Evolutionary conservation across 768 basidiomycete species (phyloP), one percentile per base, ranked within the genome.

Genomic region (Leucogyrophana mollusca): DNA sequence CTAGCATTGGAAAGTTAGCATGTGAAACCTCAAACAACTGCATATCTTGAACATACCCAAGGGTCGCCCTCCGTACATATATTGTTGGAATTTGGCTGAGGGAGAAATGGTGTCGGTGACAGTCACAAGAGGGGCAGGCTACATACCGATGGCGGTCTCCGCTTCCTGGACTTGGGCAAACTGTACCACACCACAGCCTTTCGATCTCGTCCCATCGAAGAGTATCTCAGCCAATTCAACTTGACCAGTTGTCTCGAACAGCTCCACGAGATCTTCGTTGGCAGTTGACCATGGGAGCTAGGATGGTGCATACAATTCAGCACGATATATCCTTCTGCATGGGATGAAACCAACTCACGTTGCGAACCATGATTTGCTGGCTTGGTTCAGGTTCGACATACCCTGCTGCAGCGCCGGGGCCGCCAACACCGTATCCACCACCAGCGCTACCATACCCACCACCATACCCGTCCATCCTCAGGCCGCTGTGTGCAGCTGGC

Each of bases 281-380:
- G 95, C 94, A 36, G 95, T 99, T 9, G 95, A 97, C 94, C 94
- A 99, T 1, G 95, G 95, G 14, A 99, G 70, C 95, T 98, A 53
- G 8, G n/a, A n/a, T n/a, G n/a, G n/a, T n/a, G n/a, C n/a, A 42
- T 3, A 18, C 25, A 10, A 17, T 46, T 38, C 13, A 47, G 37
- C 30, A 38, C 27, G 9, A 14, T 45, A 18, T 41, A 23, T 27
- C 30, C 18, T n/a, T n/a, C 10, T 17, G 10, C 20, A 27, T 21
- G 40, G n/a, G 24, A 49, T 49, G 2, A 4, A 27, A 32, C 2
- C 2, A 10, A 85, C 95, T 66, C 65, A 96, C 95, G 66, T 99
- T 99, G 69, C 92, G 86, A 57, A 98, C 94, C 82, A 95, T 90
- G 61, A 99, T 97, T 72, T 99, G 95, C 64, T 93, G 90, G 62